phyloP scores from a whole-genome alignment of 306 rosid genomes.

The Prunus padus region DNA sequence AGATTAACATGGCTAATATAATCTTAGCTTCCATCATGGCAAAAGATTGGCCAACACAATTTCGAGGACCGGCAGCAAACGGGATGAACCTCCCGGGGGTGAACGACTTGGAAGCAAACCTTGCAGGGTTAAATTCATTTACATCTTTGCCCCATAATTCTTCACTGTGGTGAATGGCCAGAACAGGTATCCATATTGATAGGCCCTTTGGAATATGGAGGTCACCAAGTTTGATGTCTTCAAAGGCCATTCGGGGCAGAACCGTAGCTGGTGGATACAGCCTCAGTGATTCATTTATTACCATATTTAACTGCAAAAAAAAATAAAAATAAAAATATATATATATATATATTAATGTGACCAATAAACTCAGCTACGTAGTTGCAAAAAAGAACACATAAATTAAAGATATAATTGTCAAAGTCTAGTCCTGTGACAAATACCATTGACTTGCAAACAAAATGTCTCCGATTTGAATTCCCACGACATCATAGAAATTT shows the following conservation, averaged over 20 bases:
- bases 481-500: too few species aligned
- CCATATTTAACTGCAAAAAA: constrained; percentile 77
- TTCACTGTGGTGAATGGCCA: constrained; percentile 91
- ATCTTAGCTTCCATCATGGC: constrained; percentile 96
- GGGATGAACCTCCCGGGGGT: constrained; percentile 75
- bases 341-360: neutral
- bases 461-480: too few species aligned
- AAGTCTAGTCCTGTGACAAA: too few species aligned
- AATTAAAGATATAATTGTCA: neutral
- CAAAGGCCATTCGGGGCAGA: constrained; percentile 88
- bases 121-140: constrained; percentile 82
- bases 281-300: constrained; percentile 88
- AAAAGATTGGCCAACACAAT: constrained; percentile 85
- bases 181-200: constrained; percentile 92
- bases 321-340: neutral
- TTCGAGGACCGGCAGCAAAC: constrained; percentile 83
- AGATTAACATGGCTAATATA: constrained; percentile 78
- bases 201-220: constrained; percentile 84
- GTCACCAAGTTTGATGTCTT: constrained; percentile 79
- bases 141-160: constrained; percentile 93
- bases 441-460: too few species aligned
- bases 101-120: constrained; percentile 73
- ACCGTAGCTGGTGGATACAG: constrained; percentile 92
- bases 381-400: neutral
- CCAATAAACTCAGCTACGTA: neutral